Evolutionary conservation across 2,329 filamentous ascomycete species (phyloP), one percentile per base, ranked within the genome.

Genomic region (Phymatotrichopsis omnivora): DNA sequence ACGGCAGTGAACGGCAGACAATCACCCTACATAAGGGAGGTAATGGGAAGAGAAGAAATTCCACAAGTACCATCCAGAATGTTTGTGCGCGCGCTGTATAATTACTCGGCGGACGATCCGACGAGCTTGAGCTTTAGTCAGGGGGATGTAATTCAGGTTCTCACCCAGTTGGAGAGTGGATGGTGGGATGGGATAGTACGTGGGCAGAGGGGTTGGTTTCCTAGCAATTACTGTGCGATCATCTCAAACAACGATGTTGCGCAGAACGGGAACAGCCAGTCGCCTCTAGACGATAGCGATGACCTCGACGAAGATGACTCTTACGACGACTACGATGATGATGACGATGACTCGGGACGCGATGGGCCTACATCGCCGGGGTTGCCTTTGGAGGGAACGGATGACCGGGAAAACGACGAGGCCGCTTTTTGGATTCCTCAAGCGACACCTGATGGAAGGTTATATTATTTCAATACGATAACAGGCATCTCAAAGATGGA

Each of bases 121-220:
- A 96, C 89, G 36, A 95, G 87, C 68, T 69, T 98, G 62, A 96
- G 87, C 67, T 98, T 98, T 66, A 85, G 85, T 59, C 83, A 93
- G 64, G 91, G 91, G 60, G 91, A 98, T 67, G 79, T 96, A 57
- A 98, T 98, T 60, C 89, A 96, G 67, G 91, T 98, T 58, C 89
- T 98, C 59, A 98, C 91, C 42, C 89, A 95, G 67, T 73, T 96
- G 46, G 91, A 98, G 65, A 96, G 87, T 60, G 91, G 91, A 45
- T 98, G 91, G 91, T 98, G 91, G 91, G 91, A 98, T 67, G 91
- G 91, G 37, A 85, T 98, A 45, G 94, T 98, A 63, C 91, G 95
- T 60, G 85, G 87, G 48, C 83, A 94, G 57, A 80, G 91, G 62
- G 91, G 91, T 63, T 98, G 91, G 91, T 98, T 98, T 64, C 91